phyloP scores from a whole-genome alignment of 2,329 filamentous ascomycete genomes.

The Orbilia brochopaga region DNA sequence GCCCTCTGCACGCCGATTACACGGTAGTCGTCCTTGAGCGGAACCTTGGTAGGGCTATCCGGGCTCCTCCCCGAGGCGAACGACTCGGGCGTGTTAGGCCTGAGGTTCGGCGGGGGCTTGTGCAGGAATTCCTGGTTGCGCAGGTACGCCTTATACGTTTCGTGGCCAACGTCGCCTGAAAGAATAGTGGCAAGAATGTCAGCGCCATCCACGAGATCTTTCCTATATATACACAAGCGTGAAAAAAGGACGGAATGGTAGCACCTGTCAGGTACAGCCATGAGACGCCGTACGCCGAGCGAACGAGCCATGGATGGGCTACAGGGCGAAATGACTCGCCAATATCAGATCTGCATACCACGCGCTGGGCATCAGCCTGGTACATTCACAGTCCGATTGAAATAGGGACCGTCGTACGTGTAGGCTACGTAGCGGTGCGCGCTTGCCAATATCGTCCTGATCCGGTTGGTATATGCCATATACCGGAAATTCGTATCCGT shows the following conservation, averaged over 20 bases:
- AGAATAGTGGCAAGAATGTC: neutral
- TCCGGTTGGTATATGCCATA: conserved; percentile 84
- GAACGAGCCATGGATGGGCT: conserved; percentile 81
- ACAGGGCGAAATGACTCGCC: conserved; percentile 95
- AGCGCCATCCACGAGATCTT: too few species aligned
- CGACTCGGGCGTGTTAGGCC: conserved; percentile 31
- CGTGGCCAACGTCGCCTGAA: conserved; percentile 79
- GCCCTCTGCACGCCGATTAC: conserved; percentile 89
- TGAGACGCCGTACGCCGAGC: conserved; percentile 81
- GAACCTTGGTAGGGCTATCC: conserved; percentile 59
- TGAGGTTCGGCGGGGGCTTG: conserved; percentile 61
- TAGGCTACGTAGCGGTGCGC: conserved; percentile 97
- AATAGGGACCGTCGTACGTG: conserved; percentile 45
- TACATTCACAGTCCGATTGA: too few species aligned
- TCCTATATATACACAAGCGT: neutral
- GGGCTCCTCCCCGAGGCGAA: conserved; percentile 30
- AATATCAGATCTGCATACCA: conserved; percentile 61
- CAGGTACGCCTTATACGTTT: conserved; percentile 93
- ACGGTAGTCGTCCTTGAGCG: conserved; percentile 85
- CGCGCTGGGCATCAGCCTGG: too few species aligned
- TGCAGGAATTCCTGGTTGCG: conserved; percentile 79
- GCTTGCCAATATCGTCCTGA: conserved; percentile 84
- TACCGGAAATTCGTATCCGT: conserved; percentile 88
- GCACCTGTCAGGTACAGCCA: conserved; percentile 82
- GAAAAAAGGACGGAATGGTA: neutral